Conservation (phyloP, 2,329 filamentous ascomycete genomes). For the Cladophialophora carrionii region DNA sequence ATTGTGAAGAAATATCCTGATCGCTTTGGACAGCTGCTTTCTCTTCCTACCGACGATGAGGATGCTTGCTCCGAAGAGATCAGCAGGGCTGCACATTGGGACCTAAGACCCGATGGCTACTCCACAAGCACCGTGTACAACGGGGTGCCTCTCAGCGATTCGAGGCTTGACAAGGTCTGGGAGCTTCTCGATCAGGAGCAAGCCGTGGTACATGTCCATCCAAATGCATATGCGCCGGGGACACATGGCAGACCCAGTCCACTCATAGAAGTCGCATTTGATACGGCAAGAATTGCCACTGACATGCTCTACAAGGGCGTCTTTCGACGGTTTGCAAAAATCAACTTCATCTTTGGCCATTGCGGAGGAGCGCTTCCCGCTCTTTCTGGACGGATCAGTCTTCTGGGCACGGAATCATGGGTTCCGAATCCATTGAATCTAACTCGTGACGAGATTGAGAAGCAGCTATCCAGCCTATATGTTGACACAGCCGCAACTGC, state of each 20-base stretch:
- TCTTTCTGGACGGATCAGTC: neutral
- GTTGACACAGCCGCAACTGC: neutral
- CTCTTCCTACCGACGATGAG: neutral
- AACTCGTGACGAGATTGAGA: neutral
- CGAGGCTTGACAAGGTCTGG: neutral
- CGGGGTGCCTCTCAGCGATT: conserved; percentile 6
- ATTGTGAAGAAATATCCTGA: neutral
- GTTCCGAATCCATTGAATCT: neutral
- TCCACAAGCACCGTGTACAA: conserved; percentile 13
- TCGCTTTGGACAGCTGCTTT: neutral
- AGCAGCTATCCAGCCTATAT: neutral
- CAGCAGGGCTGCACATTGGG: neutral
- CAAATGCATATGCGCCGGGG: conserved; percentile 5
- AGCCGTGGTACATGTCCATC: neutral
- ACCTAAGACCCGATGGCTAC: conserved; percentile 15
- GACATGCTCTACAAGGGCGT: conserved; percentile 12
- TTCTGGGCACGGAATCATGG: neutral
- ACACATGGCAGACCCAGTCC: conserved; percentile 10
- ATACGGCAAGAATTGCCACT: conserved; percentile 10
- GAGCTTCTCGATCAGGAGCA: neutral
- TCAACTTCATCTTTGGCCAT: conserved; percentile 17
- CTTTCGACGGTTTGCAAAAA: conserved; percentile 9
- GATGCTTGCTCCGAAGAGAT: conserved; percentile 13
- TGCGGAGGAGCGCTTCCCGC: neutral
- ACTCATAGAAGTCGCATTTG: conserved; percentile 17